Percentiles rank a stretch among this genome's conserved stretches.
Conservation (phyloP, 2,329 filamentous ascomycete species). For the Epichloe amarillans region DNA sequence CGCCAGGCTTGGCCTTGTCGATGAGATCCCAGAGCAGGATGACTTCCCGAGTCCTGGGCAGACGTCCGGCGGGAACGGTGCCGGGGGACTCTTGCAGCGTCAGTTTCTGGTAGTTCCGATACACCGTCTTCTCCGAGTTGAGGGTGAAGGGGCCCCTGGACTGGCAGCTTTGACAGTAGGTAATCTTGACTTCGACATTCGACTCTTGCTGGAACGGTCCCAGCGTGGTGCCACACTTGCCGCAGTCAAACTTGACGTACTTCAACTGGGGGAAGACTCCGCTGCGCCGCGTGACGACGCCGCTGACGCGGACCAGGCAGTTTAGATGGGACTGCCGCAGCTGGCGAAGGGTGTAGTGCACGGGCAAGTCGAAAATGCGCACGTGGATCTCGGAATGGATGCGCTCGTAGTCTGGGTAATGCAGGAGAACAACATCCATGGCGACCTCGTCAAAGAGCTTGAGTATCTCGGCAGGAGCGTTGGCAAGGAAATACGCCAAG, state of each 20-base stretch:
- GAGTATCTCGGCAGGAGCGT: constrained; percentile 86
- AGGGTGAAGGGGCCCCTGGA: constrained; percentile 87
- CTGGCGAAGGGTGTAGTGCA: constrained; percentile 89
- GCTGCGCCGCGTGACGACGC: constrained; percentile 85
- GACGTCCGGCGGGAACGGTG: constrained; percentile 86
- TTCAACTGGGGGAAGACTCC: constrained; percentile 99
- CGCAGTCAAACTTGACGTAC: constrained; percentile 96
- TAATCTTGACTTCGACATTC: constrained; percentile 89
- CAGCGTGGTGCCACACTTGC: constrained; percentile 80
- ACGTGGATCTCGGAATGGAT: constrained; percentile 98
- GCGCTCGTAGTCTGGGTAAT: constrained; percentile 94
- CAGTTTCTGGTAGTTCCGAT: constrained; percentile 96
- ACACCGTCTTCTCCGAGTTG: constrained; percentile 95
- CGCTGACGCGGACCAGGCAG: constrained; percentile 84
- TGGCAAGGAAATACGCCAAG: constrained; percentile 88
- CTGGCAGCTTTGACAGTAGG: constrained; percentile 93
- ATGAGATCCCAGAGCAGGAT: constrained; percentile 95
- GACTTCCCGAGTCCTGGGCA: constrained; percentile 86
- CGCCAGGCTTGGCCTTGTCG: constrained; percentile 89
- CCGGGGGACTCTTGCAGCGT: constrained; percentile 95
- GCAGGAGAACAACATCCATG: constrained; percentile 88
- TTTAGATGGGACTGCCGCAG: constrained; percentile 92
- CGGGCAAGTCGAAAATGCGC: constrained; percentile 85
- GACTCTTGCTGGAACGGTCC: constrained; percentile 97
- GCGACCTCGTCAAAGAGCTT: constrained; percentile 95